Percentiles rank a stretch among this genome's conserved stretches.
phyloP scores from a whole-genome alignment of 2,329 filamentous ascomycete genomes.

The Chrysosporium queenslandicum region DNA sequence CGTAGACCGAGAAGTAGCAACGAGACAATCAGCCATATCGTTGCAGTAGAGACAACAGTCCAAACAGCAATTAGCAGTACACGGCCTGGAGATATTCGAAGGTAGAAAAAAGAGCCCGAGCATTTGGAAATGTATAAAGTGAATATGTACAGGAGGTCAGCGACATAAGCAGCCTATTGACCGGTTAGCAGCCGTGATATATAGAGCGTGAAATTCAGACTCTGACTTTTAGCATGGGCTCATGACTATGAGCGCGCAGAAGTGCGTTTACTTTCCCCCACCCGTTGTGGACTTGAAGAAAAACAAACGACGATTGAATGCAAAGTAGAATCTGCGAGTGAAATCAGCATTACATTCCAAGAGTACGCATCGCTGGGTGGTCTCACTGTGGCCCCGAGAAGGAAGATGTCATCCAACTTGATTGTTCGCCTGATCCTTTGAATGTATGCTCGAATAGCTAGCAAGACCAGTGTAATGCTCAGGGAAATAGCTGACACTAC shows the following conservation, averaged over 20 bases:
- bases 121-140: constrained; percentile 36
- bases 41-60: constrained; percentile 23
- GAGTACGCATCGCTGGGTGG: constrained; percentile 8
- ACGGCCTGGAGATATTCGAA: constrained; percentile 31
- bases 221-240: constrained; percentile 31
- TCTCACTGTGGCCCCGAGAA: constrained; percentile 20
- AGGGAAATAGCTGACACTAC: constrained; percentile 34
- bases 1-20: constrained; percentile 32
- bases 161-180: constrained; percentile 32
- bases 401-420: constrained; percentile 29
- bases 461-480: constrained; percentile 31
- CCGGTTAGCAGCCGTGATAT: too few relatives aligned
- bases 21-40: constrained; percentile 28
- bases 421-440: constrained; percentile 25
- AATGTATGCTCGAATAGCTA: constrained; percentile 35
- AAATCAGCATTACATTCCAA: constrained; percentile 10
- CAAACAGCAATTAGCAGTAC: constrained; percentile 25
- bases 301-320: constrained; percentile 31
- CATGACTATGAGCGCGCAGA: constrained; percentile 18
- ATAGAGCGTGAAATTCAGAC: too few relatives aligned
- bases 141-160: constrained; percentile 35
- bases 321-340: constrained; percentile 26
- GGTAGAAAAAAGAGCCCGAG: constrained; percentile 32
- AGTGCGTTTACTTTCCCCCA: constrained; percentile 29
- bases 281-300: constrained; percentile 31